Base-by-base conservation (phyloP, 345 rosid species). In the Streptanthus diversifolius region DNA sequence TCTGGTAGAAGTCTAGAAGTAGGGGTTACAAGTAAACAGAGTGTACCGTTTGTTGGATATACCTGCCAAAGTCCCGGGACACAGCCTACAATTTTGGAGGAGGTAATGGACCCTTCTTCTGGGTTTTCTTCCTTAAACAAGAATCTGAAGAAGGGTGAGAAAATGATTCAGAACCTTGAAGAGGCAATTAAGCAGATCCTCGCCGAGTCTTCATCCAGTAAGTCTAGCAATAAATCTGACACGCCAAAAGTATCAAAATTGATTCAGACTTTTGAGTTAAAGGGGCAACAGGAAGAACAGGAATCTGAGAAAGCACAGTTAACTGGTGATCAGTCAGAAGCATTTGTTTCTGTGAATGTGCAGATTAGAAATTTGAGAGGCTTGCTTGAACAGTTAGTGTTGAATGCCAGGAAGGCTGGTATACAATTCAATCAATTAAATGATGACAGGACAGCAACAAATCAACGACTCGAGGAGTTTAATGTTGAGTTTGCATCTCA, bases 201-300 rank as follows among this genome's bases (percentile, higher is more conserved):
- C 44, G 72, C 79, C 27, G 76, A 79, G 58, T 70, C 82, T 17
- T 63, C 57, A 13, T 71, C 75, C 43, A 79, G 55, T 70, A 78
- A 68, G 71, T 77, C 84, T 22, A 78, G 75, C 67, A 67, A 80
- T 74, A 83, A 84, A 82, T 30, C 33, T 36, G 72, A 81, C 44
- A 67, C 80, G 25, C 87, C 88, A 60, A 86, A 66, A 41, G 85
- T 90, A 41, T 90, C 96, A 13, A 86, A 84, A 80, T 66, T 93
- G 79, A 90, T 93, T 81, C 87, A 84, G 67, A 88, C 96, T 48
- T 93, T 90, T 33, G 98, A 93, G 86, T 81, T 86, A 35, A 89
- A 84, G 84, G 51, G 64, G 70, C 90, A 84, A 21, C 35, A 33
- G 36, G 88, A 86, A 58, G 95, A 90, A 61, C 78, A 71, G 2